Evolutionary conservation across 164 flowering plant species (phyloP).

Genomic region (Amborella trichopoda): DNA sequence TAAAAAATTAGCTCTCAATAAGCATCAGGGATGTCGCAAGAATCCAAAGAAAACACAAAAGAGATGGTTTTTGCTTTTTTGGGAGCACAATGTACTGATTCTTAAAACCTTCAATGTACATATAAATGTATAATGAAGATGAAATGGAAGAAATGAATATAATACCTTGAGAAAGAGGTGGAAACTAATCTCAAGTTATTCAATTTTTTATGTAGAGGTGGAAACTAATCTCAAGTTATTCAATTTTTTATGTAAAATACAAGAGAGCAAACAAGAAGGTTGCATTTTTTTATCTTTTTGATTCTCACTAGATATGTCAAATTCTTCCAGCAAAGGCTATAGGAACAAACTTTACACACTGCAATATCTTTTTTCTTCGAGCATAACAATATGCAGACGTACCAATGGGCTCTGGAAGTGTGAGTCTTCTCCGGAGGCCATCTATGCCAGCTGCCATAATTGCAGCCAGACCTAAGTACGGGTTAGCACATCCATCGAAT

Average conservation of each 20-base stretch:
- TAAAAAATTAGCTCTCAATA: too few relatives aligned
- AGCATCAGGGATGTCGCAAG: too few relatives aligned
- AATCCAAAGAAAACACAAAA: too few relatives aligned
- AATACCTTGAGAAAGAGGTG: neutral
- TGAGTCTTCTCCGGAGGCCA: conserved; percentile 64
- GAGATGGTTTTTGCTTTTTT: too few relatives aligned
- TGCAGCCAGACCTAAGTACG: conserved; percentile 81
- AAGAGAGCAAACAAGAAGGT: too few relatives aligned
- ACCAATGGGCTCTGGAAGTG: conserved; percentile 82
- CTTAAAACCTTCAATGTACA: too few relatives aligned
- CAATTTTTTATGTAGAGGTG: neutral
- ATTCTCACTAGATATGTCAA: neutral
- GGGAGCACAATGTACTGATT: too few relatives aligned
- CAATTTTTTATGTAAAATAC: neutral
- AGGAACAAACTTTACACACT: neutral
- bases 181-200: neutral
- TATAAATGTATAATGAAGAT: too few relatives aligned
- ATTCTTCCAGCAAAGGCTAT: neutral
- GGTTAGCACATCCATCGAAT: conserved; percentile 97
- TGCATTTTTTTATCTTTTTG: too few relatives aligned
- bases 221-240: neutral
- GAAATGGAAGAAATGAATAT: too few relatives aligned
- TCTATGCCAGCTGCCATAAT: conserved; percentile 88
- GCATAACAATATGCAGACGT: conserved; percentile 9
- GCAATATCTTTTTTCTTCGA: neutral